These are phyloP conservation scores for Hypoxylon rickii DNA, from an alignment of 495 filamentous ascomycete genomes.

Conservation along the genomic window DNA sequence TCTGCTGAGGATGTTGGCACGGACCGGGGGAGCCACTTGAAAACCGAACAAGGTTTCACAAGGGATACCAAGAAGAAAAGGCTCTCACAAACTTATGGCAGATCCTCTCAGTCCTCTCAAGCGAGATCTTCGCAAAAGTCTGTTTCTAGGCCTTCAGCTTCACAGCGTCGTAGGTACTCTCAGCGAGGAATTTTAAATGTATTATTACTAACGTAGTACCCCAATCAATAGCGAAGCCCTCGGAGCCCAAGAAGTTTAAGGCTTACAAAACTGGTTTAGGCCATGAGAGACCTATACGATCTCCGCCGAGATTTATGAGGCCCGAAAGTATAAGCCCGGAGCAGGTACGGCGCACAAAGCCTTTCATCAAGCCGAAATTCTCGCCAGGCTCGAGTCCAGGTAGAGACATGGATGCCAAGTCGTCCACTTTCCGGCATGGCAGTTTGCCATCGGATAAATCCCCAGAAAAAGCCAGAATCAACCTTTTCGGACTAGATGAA, in stretches of 20 bases:
- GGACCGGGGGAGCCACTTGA: constrained; percentile 9
- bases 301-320: constrained; percentile 8
- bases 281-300: constrained; percentile 7
- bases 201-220: constrained; percentile 3
- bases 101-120: constrained; percentile 20
- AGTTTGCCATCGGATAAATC: constrained; percentile 6
- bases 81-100: constrained; percentile 20
- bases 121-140: constrained; percentile 19
- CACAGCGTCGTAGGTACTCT: constrained; percentile 4
- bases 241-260: neutral
- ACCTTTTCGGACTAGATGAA: neutral
- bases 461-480: constrained; percentile 10
- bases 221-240: constrained; percentile 9
- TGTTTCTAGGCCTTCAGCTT: constrained; percentile 8
- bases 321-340: constrained; percentile 16
- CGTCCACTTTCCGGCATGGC: neutral
- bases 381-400: constrained; percentile 13
- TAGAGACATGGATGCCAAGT: neutral
- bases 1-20: constrained; percentile 15
- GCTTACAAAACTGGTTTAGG: neutral
- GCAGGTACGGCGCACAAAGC: neutral
- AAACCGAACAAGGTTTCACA: neutral
- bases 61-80: constrained; percentile 14
- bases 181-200: neutral
- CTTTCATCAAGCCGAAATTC: constrained; percentile 3